Conservation (phyloP, 73 alveolate genomes). For the Paraurostyla sp. region DNA sequence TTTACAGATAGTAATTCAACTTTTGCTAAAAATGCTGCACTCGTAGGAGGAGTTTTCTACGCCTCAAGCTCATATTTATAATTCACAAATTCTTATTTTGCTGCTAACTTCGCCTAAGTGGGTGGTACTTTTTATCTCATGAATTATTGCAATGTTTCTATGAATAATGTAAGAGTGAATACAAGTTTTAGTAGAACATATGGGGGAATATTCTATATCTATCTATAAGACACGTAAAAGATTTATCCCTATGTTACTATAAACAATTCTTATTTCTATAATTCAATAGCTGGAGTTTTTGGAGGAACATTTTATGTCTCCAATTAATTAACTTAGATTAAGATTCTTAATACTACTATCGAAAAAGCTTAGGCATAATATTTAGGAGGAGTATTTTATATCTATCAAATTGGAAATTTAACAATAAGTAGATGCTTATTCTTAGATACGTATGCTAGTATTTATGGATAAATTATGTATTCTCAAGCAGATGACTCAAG, state of each 20-base stretch:
- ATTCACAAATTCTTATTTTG: not conserved
- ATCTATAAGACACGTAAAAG: not conserved
- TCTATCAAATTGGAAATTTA: not conserved
- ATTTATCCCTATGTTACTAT: not conserved
- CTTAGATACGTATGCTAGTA: not conserved
- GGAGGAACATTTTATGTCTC: conserved; percentile 8
- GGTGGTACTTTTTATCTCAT: not conserved
- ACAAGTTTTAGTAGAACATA: not conserved
- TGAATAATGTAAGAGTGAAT: not conserved
- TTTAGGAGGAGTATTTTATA: conserved; percentile 18
- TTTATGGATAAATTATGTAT: not conserved
- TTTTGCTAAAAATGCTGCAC: not conserved
- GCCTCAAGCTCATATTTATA: not conserved
- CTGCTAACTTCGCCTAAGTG: not conserved
- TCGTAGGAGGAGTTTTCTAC: not conserved
- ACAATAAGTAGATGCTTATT: not conserved
- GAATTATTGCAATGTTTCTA: not conserved
- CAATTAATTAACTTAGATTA: not conserved
- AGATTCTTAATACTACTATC: not conserved
- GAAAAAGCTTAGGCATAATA: not conserved
- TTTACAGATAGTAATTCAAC: not conserved
- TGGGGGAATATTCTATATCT: conserved; percentile 21
- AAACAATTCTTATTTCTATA: not conserved
- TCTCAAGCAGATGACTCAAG: not conserved
- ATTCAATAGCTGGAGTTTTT: conserved; percentile 8